Evolutionary conservation across 805 yeast genomes (phyloP), one percentile per base, ranked within the genome.

Genomic region (Lachancea fermentati): DNA sequence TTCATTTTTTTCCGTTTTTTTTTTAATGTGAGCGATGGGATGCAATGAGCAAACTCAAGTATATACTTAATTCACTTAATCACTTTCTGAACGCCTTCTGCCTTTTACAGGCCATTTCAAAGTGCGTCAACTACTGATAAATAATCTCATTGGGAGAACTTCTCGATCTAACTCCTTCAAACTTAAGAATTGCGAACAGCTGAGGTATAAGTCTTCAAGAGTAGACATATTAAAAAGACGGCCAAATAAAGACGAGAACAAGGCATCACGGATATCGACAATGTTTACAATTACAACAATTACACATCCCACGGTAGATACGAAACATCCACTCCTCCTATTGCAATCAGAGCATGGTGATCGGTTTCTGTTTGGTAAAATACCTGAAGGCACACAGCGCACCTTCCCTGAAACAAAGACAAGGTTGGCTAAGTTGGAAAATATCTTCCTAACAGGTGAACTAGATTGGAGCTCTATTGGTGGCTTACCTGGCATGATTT

Each of bases 401-500:
- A 65, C 75, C 3, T 62, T 86, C 37, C 75, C 76, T 43, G 87
- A 82, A 47, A 69, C 75, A 47, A 75, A 76, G 33, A 57, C 80
- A 18, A 69, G 72, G 34, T 61, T 84, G 11, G 70, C 80, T 2
- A 80, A 75, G 46, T 60, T 86, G 24, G 70, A 74, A 35, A 75
- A 78, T 28, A 66, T 91, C 3, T 89, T 85, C 52, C 54, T 93
- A 4, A 79, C 96, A 0, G 98, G 98, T 2, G 67, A 66, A n/a
- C 46, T 85, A 8, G 62, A 73, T 39, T 91, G 96, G 96, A 59
- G 72, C 4, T 71, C 81, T n/a, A 65, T 87, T 2, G 86, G 95
- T n/a, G 98, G 98, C 0, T 61, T 91, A 5, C 97, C 97, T 0
- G 98, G 98, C 0, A 65, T 86, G 52, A 75, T 91, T 36, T 65